Base-by-base conservation (phyloP, 768 basidiomycete genomes). In the Mycena filopes region DNA sequence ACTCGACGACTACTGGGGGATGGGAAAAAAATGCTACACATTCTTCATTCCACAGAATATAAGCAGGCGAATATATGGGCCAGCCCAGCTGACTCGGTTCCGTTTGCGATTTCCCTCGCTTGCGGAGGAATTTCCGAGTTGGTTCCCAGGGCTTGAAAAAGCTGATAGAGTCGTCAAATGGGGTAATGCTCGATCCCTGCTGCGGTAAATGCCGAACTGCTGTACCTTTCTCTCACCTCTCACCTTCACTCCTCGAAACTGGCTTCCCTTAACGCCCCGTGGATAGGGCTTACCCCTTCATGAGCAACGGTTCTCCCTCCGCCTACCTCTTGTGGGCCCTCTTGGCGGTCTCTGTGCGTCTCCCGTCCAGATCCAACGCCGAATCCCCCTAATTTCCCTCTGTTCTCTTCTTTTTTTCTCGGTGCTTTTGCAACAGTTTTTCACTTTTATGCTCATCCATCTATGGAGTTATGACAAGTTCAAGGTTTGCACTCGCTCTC, bases 381-480 rank as follows among this genome's bases (percentile, higher is more conserved):
- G 56, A 60, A 31, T 68, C 49, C 57, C 59, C 36, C 51, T 8
- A 43, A 9, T 13, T 41, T 55, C 20, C 13, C 20, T 41, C 40
- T 40, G 53, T 60, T 49, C 21, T 31, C 12, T 46, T 51, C 55
- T 56, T 56, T 48, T 36, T 68, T 23, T 53, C n/a, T 41, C 54
- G 41, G 42, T 25, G 29, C 10, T 16, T 36, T 20, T 29, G 13
- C 31, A 21, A n/a, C 67, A 91, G 92, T 93, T 93, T 72, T 82
- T 87, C 59, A 70, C 78, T 47, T 92, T 92, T 75, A 83, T 93
- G 59, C 71, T 91, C 49, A 80, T 85, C 70, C 93, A 94, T 75
- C 83, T 94, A n/a, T 94, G 91, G 90, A 81, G 79, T 66, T 94
- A 93, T 71, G 93, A 94, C 78, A 83, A 78, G 63, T 91, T 93